Base-by-base conservation (phyloP, 1,284 basidiomycete genomes). In the Cystobasidium sp. region DNA sequence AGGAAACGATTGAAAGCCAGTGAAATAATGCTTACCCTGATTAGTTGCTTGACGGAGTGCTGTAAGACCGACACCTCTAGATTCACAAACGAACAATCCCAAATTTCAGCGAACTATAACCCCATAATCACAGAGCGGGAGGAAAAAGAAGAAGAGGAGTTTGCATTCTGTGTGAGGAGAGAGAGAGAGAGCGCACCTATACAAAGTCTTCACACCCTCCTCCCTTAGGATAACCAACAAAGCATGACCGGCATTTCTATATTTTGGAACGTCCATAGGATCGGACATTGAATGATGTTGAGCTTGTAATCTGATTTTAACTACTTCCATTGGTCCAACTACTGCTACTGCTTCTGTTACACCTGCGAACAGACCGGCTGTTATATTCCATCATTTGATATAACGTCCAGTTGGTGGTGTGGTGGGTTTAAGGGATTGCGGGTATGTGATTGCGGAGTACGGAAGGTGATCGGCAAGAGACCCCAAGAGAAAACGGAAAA, bases 311-410 rank as follows among this genome's bases (percentile, higher is more conserved):
- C 97, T 89, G 81, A 99, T 99, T 86, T 99, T 99, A 82, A 99
- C 93, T 55, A 99, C 96, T 82, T 99, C 96, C 96, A 99, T 99
- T 0, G 96, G 96, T 74, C 93, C 97, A 12, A 99, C 96, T 51
- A 99, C 94, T 10, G 89, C 86, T 18, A 99, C 89, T 6, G 96
- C 96, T 84, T 97, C 96, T 0, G 94, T 94, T 18, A 91, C 91
- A 69, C 96, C 96, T 12, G 96, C 96, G 68, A 91, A 93, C 39
- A 99, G 86, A 81, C 96, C 96, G 79, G 94, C 94, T 92, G 77
- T 52, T 8, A 3, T 3, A 1, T 4, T 55, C 6, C 12, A 55
- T 16, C 12, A 22, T 12, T 16, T 61, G 3, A 3, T 10, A 12
- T 44, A 61, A 1, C 12, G 22, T 1, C 10, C 7, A 44, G n/a